Evolutionary conservation across 139 green algal species (phyloP), one percentile per base, ranked within the genome.

Genomic region (Ostreobium quekettii): DNA sequence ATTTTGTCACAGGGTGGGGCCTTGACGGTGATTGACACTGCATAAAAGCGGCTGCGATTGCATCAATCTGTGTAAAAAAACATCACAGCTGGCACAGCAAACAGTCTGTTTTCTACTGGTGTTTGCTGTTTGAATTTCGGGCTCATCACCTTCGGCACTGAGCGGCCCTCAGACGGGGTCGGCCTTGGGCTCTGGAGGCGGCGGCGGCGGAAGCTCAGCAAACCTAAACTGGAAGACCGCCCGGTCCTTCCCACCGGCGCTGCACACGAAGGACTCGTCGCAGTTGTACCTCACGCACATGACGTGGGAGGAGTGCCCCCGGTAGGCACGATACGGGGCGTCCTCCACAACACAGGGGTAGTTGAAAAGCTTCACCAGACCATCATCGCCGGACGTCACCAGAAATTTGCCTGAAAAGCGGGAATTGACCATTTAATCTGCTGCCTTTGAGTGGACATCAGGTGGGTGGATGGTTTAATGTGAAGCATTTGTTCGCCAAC

Each of bases 291-390:
- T 26, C 47, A 88, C 82, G 32, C 79, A 72, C 82, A 84, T 78
- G 28, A 91, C 81, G 75, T 89, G 83, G 24, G 70, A 75, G 48
- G 65, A 82, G 79, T 91, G 85, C 39, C 85, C 85, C 11, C 71
- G 65, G 76, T 88, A 89, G 0, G 74, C 78, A 3, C 65, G 65
- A 72, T 82, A 76, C 11, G 83, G 81, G 26, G 83, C 85, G 38
- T 88, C 77, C 11, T 87, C 67, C 36, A 91, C 64, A 19, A 89
- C 83, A 39, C 72, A 82, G 2, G 85, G 85, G 74, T 84, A 87
- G 76, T 88, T 89, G 78, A 86, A 85, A 1, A 89, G 81, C 70
- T 80, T 80, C 30, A 91, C 83, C 29, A 83, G 67, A 35, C 83
- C 83, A 35, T 76, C 38, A 67, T 89, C 83, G 33, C 84, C 83